These are phyloP conservation scores for Selaginella tamariscina DNA, from an alignment of 75 land plant genomes.

Conservation along the genomic window DNA sequence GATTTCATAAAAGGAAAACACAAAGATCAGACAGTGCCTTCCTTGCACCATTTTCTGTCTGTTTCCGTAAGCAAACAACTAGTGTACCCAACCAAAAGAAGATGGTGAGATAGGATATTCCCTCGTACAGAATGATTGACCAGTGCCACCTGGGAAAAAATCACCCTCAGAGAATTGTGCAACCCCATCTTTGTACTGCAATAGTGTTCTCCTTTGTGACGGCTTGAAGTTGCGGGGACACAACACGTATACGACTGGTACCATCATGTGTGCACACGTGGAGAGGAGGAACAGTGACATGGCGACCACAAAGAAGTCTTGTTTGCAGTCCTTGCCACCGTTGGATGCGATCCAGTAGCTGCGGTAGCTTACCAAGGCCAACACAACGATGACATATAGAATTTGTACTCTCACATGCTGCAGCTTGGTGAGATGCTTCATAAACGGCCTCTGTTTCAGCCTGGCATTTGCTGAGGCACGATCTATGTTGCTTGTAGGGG, in stretches of 20 bases:
- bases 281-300: no score
- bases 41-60: neutral
- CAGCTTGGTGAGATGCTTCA: no score
- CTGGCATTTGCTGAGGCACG: no score
- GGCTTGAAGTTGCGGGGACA: neutral
- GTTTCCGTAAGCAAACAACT: neutral
- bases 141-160: constrained; percentile 3
- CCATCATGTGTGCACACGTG: no score
- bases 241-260: no score
- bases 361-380: neutral
- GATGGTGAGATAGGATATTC: neutral
- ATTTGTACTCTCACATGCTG: neutral
- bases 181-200: neutral
- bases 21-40: neutral
- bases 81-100: constrained; percentile 1
- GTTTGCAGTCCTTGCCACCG: no score
- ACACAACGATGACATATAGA: neutral
- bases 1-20: no score
- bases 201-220: neutral
- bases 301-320: no score
- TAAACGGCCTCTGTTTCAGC: no score
- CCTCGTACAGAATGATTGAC: no score
- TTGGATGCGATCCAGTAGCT: neutral
- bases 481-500: neutral
- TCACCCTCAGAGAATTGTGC: neutral